Percentiles rank a stretch among this genome's conserved stretches.
Evolutionary conservation across 2,329 filamentous ascomycete genomes (phyloP).

Genomic region (Helicocarpus griseus): DNA sequence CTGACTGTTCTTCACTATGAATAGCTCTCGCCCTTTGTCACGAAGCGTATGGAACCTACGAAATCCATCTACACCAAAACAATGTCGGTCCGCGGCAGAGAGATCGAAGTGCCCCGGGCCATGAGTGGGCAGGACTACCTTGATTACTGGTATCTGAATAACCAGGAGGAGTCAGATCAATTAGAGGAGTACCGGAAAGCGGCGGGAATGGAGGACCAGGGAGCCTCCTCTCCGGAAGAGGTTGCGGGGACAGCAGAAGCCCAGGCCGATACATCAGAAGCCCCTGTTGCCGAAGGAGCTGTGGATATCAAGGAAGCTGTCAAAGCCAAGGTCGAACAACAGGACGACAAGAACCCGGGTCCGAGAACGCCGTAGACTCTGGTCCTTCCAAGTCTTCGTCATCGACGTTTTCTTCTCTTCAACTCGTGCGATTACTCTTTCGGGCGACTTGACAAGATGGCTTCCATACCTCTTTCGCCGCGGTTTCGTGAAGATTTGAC

Average conservation of each 20-base stretch:
- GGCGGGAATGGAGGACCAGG: not conserved
- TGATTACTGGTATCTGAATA: slow-evolving; percentile 29
- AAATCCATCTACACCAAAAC: slow-evolving; percentile 24
- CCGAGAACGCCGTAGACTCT: too few species aligned
- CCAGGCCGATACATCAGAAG: too few species aligned
- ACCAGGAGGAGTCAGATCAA: slow-evolving; percentile 22
- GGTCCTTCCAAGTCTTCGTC: too few species aligned
- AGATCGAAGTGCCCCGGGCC: slow-evolving; percentile 12
- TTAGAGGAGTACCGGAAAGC: not conserved
- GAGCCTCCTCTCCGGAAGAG: not conserved
- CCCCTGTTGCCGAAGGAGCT: too few species aligned
- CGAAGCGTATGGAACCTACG: slow-evolving; percentile 31
- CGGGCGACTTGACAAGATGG: too few species aligned
- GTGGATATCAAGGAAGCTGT: too few species aligned
- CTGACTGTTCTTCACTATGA: not conserved
- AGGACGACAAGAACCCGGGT: too few species aligned
- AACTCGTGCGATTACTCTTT: too few species aligned
- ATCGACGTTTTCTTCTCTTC: too few species aligned
- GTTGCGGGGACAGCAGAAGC: not conserved
- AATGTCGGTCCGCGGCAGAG: slow-evolving; percentile 12
- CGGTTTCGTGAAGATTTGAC: too few species aligned
- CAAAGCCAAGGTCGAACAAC: too few species aligned
- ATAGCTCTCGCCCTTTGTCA: slow-evolving; percentile 39
- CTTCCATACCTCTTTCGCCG: too few species aligned
- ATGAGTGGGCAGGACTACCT: slow-evolving; percentile 30